phyloP scores from a whole-genome alignment of 805 yeast species.

The Pichia paraexigua region DNA sequence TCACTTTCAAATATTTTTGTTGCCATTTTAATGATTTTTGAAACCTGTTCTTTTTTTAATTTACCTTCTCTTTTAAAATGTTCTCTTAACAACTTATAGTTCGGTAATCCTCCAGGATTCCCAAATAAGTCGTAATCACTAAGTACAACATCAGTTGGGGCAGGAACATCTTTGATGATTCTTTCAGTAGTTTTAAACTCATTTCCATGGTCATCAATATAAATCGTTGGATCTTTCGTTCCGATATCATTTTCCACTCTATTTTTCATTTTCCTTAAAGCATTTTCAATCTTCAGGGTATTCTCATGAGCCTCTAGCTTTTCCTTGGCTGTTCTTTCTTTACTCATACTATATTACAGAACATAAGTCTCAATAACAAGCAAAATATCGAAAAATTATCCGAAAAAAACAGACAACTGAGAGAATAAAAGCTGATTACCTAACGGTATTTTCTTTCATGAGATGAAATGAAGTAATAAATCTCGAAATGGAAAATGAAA shows the following conservation, averaged over 20 bases:
- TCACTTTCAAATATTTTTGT: conserved; percentile 56
- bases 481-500: not conserved
- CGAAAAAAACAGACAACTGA: not conserved
- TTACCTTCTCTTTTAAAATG: conserved; percentile 82
- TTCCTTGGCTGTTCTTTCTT: conserved; percentile 8
- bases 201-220: conserved; percentile 52
- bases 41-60: conserved; percentile 59
- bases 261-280: conserved; percentile 19
- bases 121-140: conserved; percentile 59
- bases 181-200: conserved; percentile 49
- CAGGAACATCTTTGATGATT: conserved; percentile 46
- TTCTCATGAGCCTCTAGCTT: conserved; percentile 31
- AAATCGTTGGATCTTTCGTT: conserved; percentile 33
- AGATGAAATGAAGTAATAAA: not conserved
- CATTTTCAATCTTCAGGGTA: conserved; percentile 45
- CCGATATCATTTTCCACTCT: conserved; percentile 4
- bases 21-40: conserved; percentile 57
- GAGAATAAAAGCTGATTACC: not conserved
- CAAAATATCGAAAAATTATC: not conserved
- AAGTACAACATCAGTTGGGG: conserved; percentile 63
- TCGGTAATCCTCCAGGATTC: conserved; percentile 56
- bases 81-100: conserved; percentile 57
- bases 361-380: not conserved
- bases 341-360: not conserved
- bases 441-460: not conserved